These are phyloP conservation scores for Cucumis sativus DNA, from an alignment of 306 rosid genomes.

Conservation along the genomic window Cucumber_9930_V3 NC_026661.2:19607001-19607500, in stretches of 20 bases:
- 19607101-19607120: background rate
- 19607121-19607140: background rate
- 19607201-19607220: too few relatives aligned
- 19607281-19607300: constrained; percentile 50
- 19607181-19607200: background rate
- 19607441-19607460: constrained; percentile 61
- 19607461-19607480: constrained; percentile 65
- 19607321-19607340: constrained; percentile 85
- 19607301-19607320: constrained; percentile 76
- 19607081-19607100: background rate
- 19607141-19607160: background rate
- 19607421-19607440: constrained; percentile 85
- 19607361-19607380: constrained; percentile 71
- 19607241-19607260: constrained; percentile 77
- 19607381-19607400: constrained; percentile 92
- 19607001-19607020: constrained; percentile 71
- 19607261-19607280: constrained; percentile 53
- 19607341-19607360: constrained; percentile 78
- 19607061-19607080: constrained; percentile 17
- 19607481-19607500: constrained; percentile 56
- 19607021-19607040: constrained; percentile 76
- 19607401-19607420: constrained; percentile 84
- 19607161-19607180: background rate
- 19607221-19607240: constrained; percentile 27
- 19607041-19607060: constrained; percentile 98